A percentile compares a stretch with the other conserved stretches of the same genome.
Evolutionary conservation across 2,329 filamentous ascomycete species (phyloP).

Genomic region (Xylaria multiplex): DNA sequence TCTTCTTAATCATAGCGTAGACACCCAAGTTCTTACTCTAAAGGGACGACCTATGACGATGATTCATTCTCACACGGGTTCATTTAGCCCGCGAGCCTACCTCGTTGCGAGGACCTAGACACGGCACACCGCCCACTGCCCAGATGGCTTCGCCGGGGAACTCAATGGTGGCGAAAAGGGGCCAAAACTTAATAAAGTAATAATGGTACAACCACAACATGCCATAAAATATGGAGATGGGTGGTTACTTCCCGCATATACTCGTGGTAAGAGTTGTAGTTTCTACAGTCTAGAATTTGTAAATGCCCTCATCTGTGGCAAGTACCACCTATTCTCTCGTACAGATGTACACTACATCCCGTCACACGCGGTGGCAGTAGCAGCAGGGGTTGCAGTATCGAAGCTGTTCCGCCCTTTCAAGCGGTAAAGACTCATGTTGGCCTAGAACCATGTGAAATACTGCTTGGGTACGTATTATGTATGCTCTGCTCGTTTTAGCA

Average conservation of each 20-base stretch:
- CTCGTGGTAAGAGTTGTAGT: slow-evolving; percentile 2
- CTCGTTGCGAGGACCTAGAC: not conserved
- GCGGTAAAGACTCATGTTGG: not conserved
- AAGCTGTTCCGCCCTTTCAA: slow-evolving; percentile 3
- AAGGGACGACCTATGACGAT: not conserved
- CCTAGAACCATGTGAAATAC: not conserved
- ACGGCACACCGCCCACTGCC: slow-evolving; percentile 9
- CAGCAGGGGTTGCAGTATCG: slow-evolving; percentile 1
- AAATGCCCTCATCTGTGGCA: slow-evolving; percentile 11
- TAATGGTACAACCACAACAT: not conserved
- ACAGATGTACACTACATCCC: not conserved
- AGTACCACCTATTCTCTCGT: not conserved
- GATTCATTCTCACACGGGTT: not conserved
- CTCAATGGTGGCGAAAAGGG: not conserved
- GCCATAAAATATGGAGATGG: not conserved
- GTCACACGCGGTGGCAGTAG: not conserved
- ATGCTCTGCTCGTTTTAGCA: slow-evolving; percentile 8
- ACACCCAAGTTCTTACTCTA: not conserved
- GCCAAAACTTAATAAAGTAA: not conserved
- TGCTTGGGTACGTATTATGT: not conserved
- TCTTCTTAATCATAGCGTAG: not conserved
- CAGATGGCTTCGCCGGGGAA: not conserved
- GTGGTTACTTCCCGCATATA: not conserved
- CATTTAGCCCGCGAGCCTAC: not conserved
- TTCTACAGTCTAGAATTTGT: not conserved